Base-by-base conservation (phyloP, 2,329 filamentous ascomycete species). In the Aureobasidium zeae region DNA sequence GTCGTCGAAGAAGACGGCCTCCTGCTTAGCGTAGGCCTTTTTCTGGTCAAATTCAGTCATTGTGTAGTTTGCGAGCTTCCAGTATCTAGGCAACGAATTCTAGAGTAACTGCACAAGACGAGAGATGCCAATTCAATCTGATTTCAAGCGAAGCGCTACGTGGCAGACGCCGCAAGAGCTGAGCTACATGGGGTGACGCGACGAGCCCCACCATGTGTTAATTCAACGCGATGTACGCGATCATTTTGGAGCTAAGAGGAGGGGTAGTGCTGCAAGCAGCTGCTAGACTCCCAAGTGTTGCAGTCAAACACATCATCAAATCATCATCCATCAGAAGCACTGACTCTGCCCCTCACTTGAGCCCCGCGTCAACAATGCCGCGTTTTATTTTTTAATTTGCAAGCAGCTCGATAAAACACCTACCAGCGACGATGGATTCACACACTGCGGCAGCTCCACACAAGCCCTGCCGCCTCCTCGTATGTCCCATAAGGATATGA, bases 1-100 rank as follows among this genome's bases (percentile, higher is more conserved):
- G 58, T 86, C 82, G 52, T 85, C 76, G 53, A 62, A 61, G 49
- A 69, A 68, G 43, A 64, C 63, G n/a, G 64, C 60, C 54, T 68
- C 66, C 53, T 72, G 65, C 44, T 61, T 55, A 48, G 63, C 62
- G 51, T 72, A 72, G 11, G 67, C 68, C 51, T 72, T 71, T 41
- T 51, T 61, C 46, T 66, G 53, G 50, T 65, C 59, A 45, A 64
- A 64, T 38, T 53, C 46, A 10, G 54, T 50, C 51, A 52, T 52
- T 41, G 15, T 44, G 42, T 28, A 16, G 22, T 26, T 33, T 13
- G 24, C 30, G 30, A 16, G 39, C 16, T 33, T 43, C 39, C 11
- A 26, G 30, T 26, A 21, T 34, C 21, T 15, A 33, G 22, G 16
- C 11, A 29, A 43, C 21, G 30, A 28, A 16, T 21, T 28, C 30